Evolutionary conservation across 352 stramenopile genomes (phyloP).

Genomic region (Pythium rhizo-oryzae): DNA sequence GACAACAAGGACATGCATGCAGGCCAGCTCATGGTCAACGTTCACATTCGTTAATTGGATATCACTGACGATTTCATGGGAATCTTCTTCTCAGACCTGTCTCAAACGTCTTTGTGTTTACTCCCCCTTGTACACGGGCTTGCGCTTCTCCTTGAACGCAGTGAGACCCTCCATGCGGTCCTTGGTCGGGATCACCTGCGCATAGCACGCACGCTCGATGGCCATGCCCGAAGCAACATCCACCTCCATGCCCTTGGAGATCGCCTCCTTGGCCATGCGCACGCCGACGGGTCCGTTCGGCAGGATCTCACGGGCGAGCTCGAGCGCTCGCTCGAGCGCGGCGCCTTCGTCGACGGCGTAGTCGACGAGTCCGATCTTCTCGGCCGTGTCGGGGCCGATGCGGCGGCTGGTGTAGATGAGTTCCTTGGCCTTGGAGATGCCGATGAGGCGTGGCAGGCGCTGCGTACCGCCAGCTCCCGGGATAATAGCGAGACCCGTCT

Average conservation of each 20-base stretch:
- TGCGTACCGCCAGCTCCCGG: too few relatives aligned
- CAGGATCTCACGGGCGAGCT: conserved; percentile 89
- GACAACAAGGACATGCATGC: too few relatives aligned
- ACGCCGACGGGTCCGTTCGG: conserved; percentile 92
- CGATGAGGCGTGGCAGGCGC: too few relatives aligned
- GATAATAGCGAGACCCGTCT: too few relatives aligned
- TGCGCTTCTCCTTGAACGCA: conserved; percentile 93
- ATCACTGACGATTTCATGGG: too few relatives aligned
- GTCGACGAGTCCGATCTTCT: conserved; percentile 89
- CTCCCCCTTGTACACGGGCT: conserved; percentile 90
- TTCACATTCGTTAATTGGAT: too few relatives aligned
- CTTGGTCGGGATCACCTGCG: conserved; percentile 89
- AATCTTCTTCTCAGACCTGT: too few relatives aligned
- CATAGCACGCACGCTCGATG: conserved; percentile 93
- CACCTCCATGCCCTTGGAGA: conserved; percentile 85
- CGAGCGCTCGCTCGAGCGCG: conserved; percentile 75
- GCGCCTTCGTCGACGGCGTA: conserved; percentile 76
- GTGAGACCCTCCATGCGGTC: conserved; percentile 92
- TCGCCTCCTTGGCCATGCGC: conserved; percentile 91
- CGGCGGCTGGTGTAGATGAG: conserved; percentile 94
- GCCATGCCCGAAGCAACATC: conserved; percentile 87
- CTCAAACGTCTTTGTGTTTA: conserved; percentile 83
- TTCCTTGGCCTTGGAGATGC: conserved; percentile 94
- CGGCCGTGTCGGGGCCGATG: conserved; percentile 71
- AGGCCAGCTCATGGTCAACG: too few relatives aligned